phyloP scores from a whole-genome alignment of 495 filamentous ascomycete genomes.

The Penicillium cataractarum region DNA sequence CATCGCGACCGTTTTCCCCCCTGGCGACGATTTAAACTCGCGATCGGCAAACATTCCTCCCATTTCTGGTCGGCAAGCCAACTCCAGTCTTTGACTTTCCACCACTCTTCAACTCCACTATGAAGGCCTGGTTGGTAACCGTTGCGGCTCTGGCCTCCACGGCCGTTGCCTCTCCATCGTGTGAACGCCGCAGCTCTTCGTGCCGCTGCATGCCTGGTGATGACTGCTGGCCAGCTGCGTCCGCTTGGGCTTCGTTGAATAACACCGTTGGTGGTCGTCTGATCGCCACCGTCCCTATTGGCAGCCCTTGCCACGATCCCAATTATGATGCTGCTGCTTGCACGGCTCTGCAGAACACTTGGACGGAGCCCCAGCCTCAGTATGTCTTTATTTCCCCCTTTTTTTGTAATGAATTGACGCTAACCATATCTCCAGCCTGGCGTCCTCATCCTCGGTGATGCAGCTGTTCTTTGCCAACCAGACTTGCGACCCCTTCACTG shows the following conservation, averaged over 20 bases:
- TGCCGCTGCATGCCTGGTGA: conserved; percentile 38
- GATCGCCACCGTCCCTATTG: conserved; percentile 47
- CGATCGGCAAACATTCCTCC: conserved; percentile 20
- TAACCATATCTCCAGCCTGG: conserved; percentile 22
- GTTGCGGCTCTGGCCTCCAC: conserved; percentile 28
- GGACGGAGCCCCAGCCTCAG: conserved; percentile 32
- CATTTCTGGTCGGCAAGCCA: neutral
- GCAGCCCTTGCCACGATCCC: conserved; percentile 46
- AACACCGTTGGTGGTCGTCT: conserved; percentile 42
- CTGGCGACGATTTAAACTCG: conserved; percentile 13
- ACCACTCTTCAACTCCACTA: conserved; percentile 24
- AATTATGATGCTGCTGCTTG: conserved; percentile 39
- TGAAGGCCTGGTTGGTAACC: conserved; percentile 34
- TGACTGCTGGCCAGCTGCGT: conserved; percentile 42
- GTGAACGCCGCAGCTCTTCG: neutral
- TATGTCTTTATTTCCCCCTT: conserved; percentile 7
- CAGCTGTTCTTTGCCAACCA: conserved; percentile 48
- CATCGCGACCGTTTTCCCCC: neutral
- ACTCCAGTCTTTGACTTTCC: conserved; percentile 8
- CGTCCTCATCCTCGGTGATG: conserved; percentile 49
- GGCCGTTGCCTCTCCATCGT: conserved; percentile 12
- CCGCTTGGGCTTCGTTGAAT: conserved; percentile 45
- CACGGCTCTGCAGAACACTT: conserved; percentile 24
- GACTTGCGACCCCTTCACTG: conserved; percentile 59
- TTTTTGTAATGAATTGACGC: neutral